A percentile compares a stretch with the other conserved stretches of the same genome.
These are phyloP conservation scores for Solanum appendiculatum DNA, from an alignment of 257 asterid genomes.

Conservation along the genomic window DNA sequence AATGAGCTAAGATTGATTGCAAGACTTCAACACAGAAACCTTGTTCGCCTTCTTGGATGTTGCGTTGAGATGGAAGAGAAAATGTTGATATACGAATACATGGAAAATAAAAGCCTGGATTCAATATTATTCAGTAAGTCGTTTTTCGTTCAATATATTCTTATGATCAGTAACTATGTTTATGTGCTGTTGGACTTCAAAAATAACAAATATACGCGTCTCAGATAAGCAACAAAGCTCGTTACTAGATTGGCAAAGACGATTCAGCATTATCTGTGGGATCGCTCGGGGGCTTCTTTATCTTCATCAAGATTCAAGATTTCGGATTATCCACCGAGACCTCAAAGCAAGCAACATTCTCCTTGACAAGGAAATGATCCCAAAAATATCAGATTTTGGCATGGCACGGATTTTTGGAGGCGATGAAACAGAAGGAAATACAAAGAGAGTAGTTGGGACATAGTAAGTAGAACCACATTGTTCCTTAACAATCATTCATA, in stretches of 20 bases:
- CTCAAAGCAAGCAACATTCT: constrained; percentile 43
- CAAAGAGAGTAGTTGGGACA: constrained; percentile 39
- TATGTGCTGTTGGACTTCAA: not conserved
- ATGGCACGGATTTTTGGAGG: constrained; percentile 42
- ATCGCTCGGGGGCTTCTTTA: constrained; percentile 40
- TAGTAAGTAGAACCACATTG: constrained; percentile 20
- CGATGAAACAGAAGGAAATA: constrained; percentile 29
- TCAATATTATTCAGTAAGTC: constrained; percentile 28
- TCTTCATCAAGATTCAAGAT: constrained; percentile 39
- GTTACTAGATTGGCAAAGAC: constrained; percentile 21
- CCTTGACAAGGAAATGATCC: constrained; percentile 39
- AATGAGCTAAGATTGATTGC: constrained; percentile 35
- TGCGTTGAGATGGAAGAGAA: constrained; percentile 30
- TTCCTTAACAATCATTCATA: not conserved
- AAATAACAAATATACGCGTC: not conserved
- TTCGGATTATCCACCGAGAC: constrained; percentile 44
- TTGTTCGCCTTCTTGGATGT: constrained; percentile 34
- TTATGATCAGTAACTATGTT: not conserved
- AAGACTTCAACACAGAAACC: constrained; percentile 35
- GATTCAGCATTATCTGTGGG: constrained; percentile 33
- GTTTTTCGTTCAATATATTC: not conserved
- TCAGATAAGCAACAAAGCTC: constrained; percentile 18
- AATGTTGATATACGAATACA: constrained; percentile 29
- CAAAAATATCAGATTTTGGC: constrained; percentile 48
- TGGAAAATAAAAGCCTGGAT: constrained; percentile 36